These are phyloP conservation scores for Fagopyrum esculentum DNA, from an alignment of 148 eudicot genomes.

Conservation along the genomic window DNA sequence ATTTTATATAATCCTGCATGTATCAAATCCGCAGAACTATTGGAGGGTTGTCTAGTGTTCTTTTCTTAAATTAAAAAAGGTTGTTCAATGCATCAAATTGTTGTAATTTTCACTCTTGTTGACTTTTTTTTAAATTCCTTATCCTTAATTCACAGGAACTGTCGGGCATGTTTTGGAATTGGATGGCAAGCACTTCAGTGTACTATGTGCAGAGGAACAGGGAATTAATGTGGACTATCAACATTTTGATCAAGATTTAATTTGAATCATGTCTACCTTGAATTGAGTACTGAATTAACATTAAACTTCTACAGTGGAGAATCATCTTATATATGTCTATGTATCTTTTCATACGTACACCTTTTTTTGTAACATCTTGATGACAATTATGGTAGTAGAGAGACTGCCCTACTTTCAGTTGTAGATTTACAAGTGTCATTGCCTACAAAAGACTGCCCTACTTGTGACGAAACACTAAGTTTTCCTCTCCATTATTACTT, in stretches of 20 bases:
- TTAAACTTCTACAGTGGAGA: not conserved
- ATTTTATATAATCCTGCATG: not conserved
- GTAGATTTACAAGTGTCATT: slow-evolving; percentile 62
- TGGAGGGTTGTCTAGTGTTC: slow-evolving; percentile 3
- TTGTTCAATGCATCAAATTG: not conserved
- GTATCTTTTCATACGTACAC: not conserved
- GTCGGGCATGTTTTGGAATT: slow-evolving; percentile 46
- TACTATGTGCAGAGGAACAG: slow-evolving; percentile 84
- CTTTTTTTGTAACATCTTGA: slow-evolving; percentile 12
- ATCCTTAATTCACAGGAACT: slow-evolving; percentile 41
- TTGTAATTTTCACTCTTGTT: not conserved
- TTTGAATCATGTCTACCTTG: not conserved
- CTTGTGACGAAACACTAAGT: slow-evolving; percentile 84
- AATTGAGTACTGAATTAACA: not conserved
- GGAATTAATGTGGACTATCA: slow-evolving; percentile 66
- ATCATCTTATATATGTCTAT: not conserved
- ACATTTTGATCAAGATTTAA: not conserved
- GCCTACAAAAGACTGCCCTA: slow-evolving; percentile 80
- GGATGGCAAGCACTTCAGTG: slow-evolving; percentile 93
- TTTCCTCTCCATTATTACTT: not conserved
- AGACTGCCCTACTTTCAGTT: slow-evolving; percentile 75
- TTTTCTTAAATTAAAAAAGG: not conserved
- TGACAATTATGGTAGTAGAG: slow-evolving; percentile 46
- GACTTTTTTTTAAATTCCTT: not conserved
- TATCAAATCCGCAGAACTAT: not conserved